Evolutionary conservation across 495 filamentous ascomycete species (phyloP), one percentile per base, ranked within the genome.

Genomic region (Daldinia decipiens): DNA sequence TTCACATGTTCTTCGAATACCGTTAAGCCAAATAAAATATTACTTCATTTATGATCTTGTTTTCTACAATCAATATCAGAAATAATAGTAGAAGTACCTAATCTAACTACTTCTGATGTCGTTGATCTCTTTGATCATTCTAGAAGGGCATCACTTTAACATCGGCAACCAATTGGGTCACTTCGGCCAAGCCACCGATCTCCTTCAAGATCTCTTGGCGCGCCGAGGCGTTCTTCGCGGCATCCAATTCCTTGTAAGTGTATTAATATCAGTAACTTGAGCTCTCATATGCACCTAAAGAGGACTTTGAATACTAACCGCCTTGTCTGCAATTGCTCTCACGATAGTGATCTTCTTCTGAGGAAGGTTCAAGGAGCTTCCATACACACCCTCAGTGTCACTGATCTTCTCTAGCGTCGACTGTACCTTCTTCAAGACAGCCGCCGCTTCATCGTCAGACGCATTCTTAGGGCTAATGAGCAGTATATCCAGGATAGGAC

Each of bases 321-420:
- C 53, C n/a, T 62, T 51, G 59, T 54, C 66, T 19, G 58, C 27
- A 19, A 68, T 51, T 13, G 38, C 36, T 26, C 56, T 63, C 7
- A 72, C 21, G 15, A 72, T 4, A 24, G 45, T 24, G n/a, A 67
- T n/a, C 43, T 59, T 55, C 45, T 68, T 67, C 59, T 62, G 8
- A 12, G 62, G 59, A 9, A 72, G 69, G 29, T 72, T 72, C 4
- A 63, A n/a, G 7, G 58, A 36, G 58, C 40, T 62, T 45, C 69
- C 69, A 24, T 68, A 72, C 2, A 72, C 64, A n/a, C 59, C 53
- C 3, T 54, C 58, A 2, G 34, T 27, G 24, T 60, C 64, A 12
- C 8, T 21, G 27, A 29, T 19, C n/a, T 62, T 64, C 52, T 52
- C 36, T 4, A 68, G 7, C 31, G 21, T 54, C 11, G 64, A 59